A percentile compares a stretch with the other conserved stretches of the same genome.
phyloP scores from a whole-genome alignment of 1,139 yeast species.

The Geotrichum cucujoidarum region DNA sequence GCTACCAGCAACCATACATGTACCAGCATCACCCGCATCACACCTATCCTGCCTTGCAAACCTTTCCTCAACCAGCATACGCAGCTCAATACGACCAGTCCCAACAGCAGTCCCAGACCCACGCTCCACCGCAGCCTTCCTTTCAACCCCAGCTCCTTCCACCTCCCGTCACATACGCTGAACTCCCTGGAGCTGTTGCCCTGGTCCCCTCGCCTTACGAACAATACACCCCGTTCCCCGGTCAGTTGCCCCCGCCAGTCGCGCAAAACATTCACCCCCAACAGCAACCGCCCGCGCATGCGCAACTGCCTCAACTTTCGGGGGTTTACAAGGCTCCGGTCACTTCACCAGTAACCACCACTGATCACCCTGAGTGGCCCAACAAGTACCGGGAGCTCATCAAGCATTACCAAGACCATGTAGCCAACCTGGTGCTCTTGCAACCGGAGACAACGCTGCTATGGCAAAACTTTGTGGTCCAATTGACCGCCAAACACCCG shows the following conservation, averaged over 20 bases:
- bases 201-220: neutral
- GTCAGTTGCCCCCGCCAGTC: neutral
- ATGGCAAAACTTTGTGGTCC: constrained; percentile 3
- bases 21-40: constrained; percentile 7
- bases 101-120: neutral
- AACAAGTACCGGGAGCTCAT: constrained; percentile 10
- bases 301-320: neutral
- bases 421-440: neutral
- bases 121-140: no score
- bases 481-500: constrained; percentile 9
- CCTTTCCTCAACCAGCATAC: neutral
- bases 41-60: neutral
- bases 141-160: neutral
- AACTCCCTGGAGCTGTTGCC: neutral
- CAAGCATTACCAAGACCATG: constrained; percentile 12
- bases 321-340: neutral
- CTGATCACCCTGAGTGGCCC: constrained; percentile 10
- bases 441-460: constrained; percentile 5
- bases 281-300: neutral
- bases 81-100: neutral
- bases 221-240: neutral
- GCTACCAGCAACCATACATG: neutral
- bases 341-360: neutral
- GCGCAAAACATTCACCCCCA: neutral
- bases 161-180: neutral